Percentiles rank a stretch among this genome's conserved stretches.
Conservation (phyloP, 2,329 filamentous ascomycete species). For the Colletotrichum plurivorum region DNA sequence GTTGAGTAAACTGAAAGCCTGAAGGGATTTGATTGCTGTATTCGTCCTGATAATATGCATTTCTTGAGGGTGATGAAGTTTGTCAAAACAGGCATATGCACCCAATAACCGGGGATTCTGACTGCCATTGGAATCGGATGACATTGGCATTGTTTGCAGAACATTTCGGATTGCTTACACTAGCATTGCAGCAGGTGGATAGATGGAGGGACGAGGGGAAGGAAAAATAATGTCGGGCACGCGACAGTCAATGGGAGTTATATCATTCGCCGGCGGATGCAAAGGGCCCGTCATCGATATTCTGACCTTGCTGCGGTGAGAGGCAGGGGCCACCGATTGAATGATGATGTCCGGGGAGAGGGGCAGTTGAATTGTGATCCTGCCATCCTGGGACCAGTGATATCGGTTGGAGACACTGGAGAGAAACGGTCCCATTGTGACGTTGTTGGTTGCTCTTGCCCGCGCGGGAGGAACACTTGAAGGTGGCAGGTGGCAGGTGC, state of each 20-base stretch:
- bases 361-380: too few species aligned
- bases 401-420: not conserved
- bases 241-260: constrained; percentile 14
- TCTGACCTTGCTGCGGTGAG: not conserved
- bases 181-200: not conserved
- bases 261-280: constrained; percentile 5
- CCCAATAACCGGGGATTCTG: too few species aligned
- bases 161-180: too few species aligned
- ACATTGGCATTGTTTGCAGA: too few species aligned
- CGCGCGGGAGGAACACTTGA: too few species aligned
- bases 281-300: constrained; percentile 31
- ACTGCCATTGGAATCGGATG: not conserved
- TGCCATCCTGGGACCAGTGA: not conserved
- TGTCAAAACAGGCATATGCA: too few species aligned
- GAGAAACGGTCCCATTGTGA: constrained; percentile 15
- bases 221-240: constrained; percentile 9
- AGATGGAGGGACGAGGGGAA: not conserved
- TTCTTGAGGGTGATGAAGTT: too few species aligned
- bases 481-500: constrained; percentile 5
- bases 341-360: too few species aligned
- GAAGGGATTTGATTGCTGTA: too few species aligned
- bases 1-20: too few species aligned
- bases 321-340: too few species aligned
- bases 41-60: too few species aligned
- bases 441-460: not conserved